Percentiles rank a stretch among this genome's conserved stretches.
These are phyloP conservation scores for Naganishia liquefaciens DNA, from an alignment of 1,284 basidiomycete genomes.

Conservation along the genomic window DNA sequence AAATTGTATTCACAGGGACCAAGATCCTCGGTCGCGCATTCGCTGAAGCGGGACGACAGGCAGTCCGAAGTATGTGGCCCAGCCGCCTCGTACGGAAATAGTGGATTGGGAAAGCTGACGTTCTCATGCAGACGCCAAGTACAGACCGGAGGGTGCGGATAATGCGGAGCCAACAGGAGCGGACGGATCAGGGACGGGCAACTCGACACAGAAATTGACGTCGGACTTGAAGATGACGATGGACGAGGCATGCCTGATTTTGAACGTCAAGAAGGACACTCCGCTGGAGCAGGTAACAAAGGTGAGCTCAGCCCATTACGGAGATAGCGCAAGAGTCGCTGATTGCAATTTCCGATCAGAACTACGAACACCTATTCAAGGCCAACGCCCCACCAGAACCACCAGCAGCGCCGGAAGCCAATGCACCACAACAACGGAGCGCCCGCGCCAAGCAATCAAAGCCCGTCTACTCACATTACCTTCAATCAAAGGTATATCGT, in stretches of 20 bases:
- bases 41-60: slow-evolving; percentile 85
- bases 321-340: not conserved
- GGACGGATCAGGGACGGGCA: slow-evolving; percentile 31
- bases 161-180: slow-evolving; percentile 40
- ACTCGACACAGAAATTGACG: slow-evolving; percentile 68
- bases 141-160: slow-evolving; percentile 60
- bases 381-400: slow-evolving; percentile 72
- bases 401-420: slow-evolving; percentile 53
- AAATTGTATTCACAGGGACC: slow-evolving; percentile 76
- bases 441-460: slow-evolving; percentile 42
- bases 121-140: slow-evolving; percentile 70
- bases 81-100: not conserved
- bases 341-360: slow-evolving; percentile 57
- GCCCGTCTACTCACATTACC: slow-evolving; percentile 77
- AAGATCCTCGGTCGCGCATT: slow-evolving; percentile 91
- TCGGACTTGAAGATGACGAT: slow-evolving; percentile 83
- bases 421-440: slow-evolving; percentile 40
- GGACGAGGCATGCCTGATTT: slow-evolving; percentile 91
- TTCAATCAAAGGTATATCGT: slow-evolving; percentile 94
- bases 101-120: not conserved
- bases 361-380: slow-evolving; percentile 91
- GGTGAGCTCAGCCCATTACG: slow-evolving; percentile 55
- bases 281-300: slow-evolving; percentile 68
- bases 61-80: slow-evolving; percentile 75
- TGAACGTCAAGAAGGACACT: slow-evolving; percentile 83